phyloP scores from a whole-genome alignment of 1,139 yeast species.

The Blastobotrys arbuscula region DNA sequence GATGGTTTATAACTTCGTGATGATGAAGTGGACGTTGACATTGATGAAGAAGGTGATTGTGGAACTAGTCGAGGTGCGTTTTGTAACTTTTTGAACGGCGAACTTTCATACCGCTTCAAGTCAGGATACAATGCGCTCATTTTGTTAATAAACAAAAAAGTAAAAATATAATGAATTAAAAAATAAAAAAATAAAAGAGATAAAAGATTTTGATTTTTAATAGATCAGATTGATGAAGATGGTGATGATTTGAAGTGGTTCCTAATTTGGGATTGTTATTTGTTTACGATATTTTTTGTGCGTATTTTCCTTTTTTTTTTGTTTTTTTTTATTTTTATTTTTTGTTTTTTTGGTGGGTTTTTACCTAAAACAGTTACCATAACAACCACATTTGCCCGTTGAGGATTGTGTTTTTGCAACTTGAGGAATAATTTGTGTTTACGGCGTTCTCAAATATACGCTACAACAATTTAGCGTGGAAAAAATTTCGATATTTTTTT shows the following conservation, averaged over 20 bases:
- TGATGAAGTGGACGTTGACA: background rate
- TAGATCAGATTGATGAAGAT: background rate
- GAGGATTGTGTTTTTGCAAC: too few relatives aligned
- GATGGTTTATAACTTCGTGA: background rate
- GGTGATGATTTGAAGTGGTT: background rate
- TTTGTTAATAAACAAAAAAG: background rate
- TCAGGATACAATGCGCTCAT: slow-evolving; percentile 17
- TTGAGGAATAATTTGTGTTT: background rate
- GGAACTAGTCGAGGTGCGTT: background rate
- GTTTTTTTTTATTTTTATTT: background rate
- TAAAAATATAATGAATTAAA: background rate
- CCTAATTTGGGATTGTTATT: too few relatives aligned
- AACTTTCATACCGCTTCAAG: slow-evolving; percentile 3
- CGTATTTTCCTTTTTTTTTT: background rate
- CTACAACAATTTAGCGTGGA: background rate
- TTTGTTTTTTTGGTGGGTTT: background rate
- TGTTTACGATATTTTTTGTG: background rate
- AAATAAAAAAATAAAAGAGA: background rate
- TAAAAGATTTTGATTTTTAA: background rate
- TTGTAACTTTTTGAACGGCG: background rate
- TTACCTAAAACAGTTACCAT: background rate
- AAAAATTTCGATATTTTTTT: background rate
- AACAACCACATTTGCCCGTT: background rate
- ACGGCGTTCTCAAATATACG: background rate
- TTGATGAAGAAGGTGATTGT: background rate